Conservation (phyloP, 768 basidiomycete species). For the Suillus luteus region DNA sequence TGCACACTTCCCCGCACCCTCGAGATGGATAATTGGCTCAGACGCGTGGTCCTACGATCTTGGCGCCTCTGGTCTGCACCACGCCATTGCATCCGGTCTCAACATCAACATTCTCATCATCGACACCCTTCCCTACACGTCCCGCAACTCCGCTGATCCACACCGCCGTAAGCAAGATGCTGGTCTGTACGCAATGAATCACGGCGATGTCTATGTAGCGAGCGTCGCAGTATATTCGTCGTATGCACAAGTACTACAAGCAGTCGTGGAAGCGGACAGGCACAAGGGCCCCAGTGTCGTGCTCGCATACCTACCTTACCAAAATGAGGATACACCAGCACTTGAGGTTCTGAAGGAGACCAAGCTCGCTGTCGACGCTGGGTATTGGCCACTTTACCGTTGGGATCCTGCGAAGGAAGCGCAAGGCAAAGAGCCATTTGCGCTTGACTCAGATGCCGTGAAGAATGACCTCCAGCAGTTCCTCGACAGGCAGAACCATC, state of each 20-base stretch:
- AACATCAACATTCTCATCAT: slow-evolving; percentile 96
- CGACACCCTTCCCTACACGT: slow-evolving; percentile 88
- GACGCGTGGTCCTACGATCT: slow-evolving; percentile 99
- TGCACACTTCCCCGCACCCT: slow-evolving; percentile 64
- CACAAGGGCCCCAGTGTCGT: slow-evolving; percentile 91
- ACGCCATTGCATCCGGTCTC: slow-evolving; percentile 86
- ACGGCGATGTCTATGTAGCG: slow-evolving; percentile 95
- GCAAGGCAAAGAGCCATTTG: slow-evolving; percentile 80
- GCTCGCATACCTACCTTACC: slow-evolving; percentile 92
- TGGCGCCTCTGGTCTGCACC: slow-evolving; percentile 93
- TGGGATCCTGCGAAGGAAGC: slow-evolving; percentile 91
- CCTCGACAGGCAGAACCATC: slow-evolving; percentile 94
- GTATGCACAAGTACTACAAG: slow-evolving; percentile 91
- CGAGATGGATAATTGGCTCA: slow-evolving; percentile 97
- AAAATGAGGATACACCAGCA: slow-evolving; percentile 71
- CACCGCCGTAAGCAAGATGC: slow-evolving; percentile 92
- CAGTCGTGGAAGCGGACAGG: slow-evolving; percentile 86
- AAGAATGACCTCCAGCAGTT: slow-evolving; percentile 93
- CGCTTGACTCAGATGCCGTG: slow-evolving; percentile 89
- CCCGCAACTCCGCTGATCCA: slow-evolving; percentile 67
- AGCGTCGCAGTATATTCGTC: slow-evolving; percentile 95
- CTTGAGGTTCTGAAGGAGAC: slow-evolving; percentile 96
- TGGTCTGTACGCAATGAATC: slow-evolving; percentile 97
- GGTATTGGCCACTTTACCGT: slow-evolving; percentile 97
- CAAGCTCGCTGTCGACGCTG: slow-evolving; percentile 92